Percentiles rank a stretch among this genome's conserved stretches.
Conservation (phyloP, 2,329 filamentous ascomycete genomes). For the Cytospora piceae region DNA sequence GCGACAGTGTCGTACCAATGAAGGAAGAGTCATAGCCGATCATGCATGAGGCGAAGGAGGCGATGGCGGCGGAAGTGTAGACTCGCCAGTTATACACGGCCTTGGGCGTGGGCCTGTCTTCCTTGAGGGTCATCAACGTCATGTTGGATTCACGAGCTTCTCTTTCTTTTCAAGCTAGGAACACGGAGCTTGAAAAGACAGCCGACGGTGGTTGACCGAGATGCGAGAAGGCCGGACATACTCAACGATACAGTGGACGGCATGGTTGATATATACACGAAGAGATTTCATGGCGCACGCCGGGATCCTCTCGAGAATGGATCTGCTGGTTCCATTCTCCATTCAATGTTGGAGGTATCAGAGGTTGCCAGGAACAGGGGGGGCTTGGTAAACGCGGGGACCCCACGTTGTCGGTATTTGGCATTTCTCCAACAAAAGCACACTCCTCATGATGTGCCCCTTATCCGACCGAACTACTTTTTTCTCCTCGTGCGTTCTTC, state of each 20-base stretch:
- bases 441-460: conserved; percentile 15
- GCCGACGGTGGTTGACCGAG: background rate
- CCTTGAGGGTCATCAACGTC: conserved; percentile 53
- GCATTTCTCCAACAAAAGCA: background rate
- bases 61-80: conserved; percentile 56
- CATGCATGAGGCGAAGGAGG: conserved; percentile 60
- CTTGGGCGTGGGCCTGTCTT: conserved; percentile 60
- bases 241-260: background rate
- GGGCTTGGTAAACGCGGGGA: conserved; percentile 19
- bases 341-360: conserved; percentile 11
- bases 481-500: background rate
- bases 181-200: conserved; percentile 1
- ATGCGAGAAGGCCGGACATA: background rate
- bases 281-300: conserved; percentile 11
- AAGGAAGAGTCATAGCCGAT: conserved; percentile 73
- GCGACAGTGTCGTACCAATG: conserved; percentile 75
- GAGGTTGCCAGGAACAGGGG: conserved; percentile 14
- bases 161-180: conserved; percentile 2
- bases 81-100: conserved; percentile 66
- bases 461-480: conserved; percentile 17
- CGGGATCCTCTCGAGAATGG: background rate
- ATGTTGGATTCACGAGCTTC: conserved; percentile 32
- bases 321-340: conserved; percentile 7
- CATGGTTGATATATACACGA: conserved; percentile 30
- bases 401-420: conserved; percentile 15